These are phyloP conservation scores for Huiozyma naganishii DNA, from an alignment of 805 yeast genomes.

Conservation along the genomic window DNA sequence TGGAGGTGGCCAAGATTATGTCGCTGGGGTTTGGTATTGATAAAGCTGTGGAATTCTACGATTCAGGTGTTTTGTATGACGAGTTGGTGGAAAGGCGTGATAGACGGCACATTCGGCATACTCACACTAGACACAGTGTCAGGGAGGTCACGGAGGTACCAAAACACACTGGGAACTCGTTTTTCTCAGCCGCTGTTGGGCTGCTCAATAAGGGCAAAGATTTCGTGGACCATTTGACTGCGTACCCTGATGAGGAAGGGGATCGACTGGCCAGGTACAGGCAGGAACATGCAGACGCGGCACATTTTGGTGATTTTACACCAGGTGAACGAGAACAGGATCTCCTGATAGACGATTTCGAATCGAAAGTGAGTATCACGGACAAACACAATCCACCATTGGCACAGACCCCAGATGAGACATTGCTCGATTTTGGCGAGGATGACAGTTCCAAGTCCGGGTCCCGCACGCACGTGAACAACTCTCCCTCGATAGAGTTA, in stretches of 20 bases:
- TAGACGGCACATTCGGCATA: background rate
- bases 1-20: constrained; percentile 28
- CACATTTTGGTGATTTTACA: background rate
- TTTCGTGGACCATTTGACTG: constrained; percentile 18
- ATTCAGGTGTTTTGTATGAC: constrained; percentile 20
- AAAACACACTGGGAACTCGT: background rate
- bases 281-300: background rate
- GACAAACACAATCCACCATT: background rate
- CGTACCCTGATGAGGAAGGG: constrained; percentile 14
- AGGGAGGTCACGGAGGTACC: background rate
- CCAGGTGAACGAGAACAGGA: background rate
- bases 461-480: background rate
- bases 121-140: background rate
- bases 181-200: constrained; percentile 13
- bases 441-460: background rate
- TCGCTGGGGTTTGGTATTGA: constrained; percentile 20
- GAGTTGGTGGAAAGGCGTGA: constrained; percentile 3
- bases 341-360: background rate
- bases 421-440: constrained; percentile 1
- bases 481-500: background rate
- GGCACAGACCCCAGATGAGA: background rate
- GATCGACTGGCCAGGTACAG: constrained; percentile 8
- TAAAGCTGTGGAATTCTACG: constrained; percentile 15
- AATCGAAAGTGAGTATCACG: background rate
- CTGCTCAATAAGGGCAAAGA: constrained; percentile 26